These are phyloP conservation scores for Laetiporus sulphureus DNA, from an alignment of 1,284 basidiomycete genomes.

Conservation along the genomic window DNA sequence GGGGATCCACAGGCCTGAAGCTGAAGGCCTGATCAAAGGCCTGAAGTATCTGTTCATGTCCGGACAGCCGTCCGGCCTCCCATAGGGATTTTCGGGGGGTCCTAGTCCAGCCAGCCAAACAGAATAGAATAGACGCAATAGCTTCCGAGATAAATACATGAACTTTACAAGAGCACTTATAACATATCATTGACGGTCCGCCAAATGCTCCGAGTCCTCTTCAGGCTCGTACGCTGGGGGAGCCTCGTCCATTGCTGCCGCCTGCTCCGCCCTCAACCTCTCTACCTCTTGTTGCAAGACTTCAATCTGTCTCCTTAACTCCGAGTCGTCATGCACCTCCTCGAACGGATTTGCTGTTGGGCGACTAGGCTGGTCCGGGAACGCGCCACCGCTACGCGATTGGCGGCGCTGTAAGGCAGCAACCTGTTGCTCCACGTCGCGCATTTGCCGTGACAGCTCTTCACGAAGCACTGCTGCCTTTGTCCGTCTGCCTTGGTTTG, in stretches of 20 bases:
- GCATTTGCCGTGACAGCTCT: conserved; percentile 2
- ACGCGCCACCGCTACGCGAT: not conserved
- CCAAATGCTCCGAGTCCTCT: no score
- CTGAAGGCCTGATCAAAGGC: no score
- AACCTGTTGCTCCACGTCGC: conserved; percentile 3
- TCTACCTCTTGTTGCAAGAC: conserved; percentile 2
- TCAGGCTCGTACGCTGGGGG: conserved; percentile 1
- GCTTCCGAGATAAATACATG: no score
- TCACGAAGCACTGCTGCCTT: conserved; percentile 1
- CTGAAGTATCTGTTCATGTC: no score
- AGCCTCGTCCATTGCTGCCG: not conserved
- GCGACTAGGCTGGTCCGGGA: no score
- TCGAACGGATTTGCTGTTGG: not conserved
- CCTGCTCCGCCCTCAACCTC: conserved; percentile 1
- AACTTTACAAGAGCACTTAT: no score
- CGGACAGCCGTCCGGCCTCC: no score
- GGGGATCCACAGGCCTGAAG: no score
- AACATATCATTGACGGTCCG: no score
- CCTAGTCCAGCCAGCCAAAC: no score
- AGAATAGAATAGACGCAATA: no score
- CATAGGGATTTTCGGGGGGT: no score
- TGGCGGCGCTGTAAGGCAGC: not conserved
- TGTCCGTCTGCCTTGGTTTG: not conserved
- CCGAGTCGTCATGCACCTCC: not conserved
- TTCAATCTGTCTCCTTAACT: conserved; percentile 4